These are phyloP conservation scores for Fraxinus pennsylvanica DNA, from an alignment of 257 asterid genomes.

Conservation along the genomic window DNA sequence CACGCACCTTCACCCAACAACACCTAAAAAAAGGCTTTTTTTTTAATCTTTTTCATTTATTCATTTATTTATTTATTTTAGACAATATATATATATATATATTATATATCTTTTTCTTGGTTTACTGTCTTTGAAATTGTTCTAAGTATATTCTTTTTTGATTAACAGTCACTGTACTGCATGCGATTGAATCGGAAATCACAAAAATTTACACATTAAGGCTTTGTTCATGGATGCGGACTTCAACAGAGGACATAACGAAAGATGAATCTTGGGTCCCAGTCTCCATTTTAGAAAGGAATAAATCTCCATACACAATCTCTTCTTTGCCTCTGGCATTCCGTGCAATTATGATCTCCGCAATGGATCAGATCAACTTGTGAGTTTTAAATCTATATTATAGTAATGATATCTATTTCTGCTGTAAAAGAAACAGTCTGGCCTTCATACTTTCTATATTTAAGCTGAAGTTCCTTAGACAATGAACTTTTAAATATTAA, in stretches of 20 bases:
- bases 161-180: conserved; percentile 66
- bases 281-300: conserved; percentile 89
- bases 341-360: conserved; percentile 73
- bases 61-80: too few species aligned
- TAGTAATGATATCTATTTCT: neutral
- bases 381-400: conserved; percentile 44
- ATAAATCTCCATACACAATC: conserved; percentile 86
- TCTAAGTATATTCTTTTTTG: conserved; percentile 24
- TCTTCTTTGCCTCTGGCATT: conserved; percentile 88
- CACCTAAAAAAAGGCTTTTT: neutral
- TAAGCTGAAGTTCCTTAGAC: neutral
- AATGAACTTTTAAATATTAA: neutral
- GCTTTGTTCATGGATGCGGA: conserved; percentile 97
- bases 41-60: too few species aligned
- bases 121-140: conserved; percentile 28
- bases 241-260: conserved; percentile 79
- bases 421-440: conserved; percentile 13
- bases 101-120: neutral
- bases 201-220: conserved; percentile 76
- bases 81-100: too few species aligned
- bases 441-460: neutral
- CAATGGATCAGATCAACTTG: conserved; percentile 86
- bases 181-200: conserved; percentile 74
- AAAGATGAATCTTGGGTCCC: conserved; percentile 90
- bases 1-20: neutral